Base-by-base conservation (phyloP, 768 basidiomycete genomes). In the Phlebiopsis gigantea region DNA sequence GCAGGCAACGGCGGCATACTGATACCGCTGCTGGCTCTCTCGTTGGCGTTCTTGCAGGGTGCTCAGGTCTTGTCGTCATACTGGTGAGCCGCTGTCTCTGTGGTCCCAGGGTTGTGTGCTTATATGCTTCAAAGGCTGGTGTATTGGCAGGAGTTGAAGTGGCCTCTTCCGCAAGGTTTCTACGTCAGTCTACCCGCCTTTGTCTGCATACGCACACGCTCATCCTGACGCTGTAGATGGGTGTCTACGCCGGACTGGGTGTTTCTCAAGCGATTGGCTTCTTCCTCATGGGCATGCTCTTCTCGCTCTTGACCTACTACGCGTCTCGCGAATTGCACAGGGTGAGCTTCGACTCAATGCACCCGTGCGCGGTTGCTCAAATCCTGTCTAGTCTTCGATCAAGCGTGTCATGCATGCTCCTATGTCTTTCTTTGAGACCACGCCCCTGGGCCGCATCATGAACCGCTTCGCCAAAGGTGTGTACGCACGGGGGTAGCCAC, bases 341-440 rank as follows among this genome's bases (percentile, higher is more conserved):
- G 57, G 84, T 39, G 8, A 39, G 44, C 29, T 77, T 62, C 1
- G 12, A 2, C 19, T n/a, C 6, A n/a, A 7, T 41, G 1, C 2
- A 42, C 7, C 8, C 31, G 6, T 45, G 15, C 29, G 14, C 21
- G 31, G 19, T n/a, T 8, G 51, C 21, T 26, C 51, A 26, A 46
- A 15, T 2, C 28, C 26, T 24, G 34, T 12, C 34, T 10, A 15
- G 34, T 39, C 8, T 26, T 55, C 61, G 86, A 80, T 90, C 54
- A 71, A 75, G 7, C 81, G 85, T 21, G 80, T 93, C 47, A 81
- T 95, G 79, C 81, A 85, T 66, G 90, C 91, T 0, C 92, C 92
- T 0, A 93, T 91, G 86, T 84, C 83, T 6, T 94, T 93, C 74
- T 95, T 93, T 66, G 93, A 95, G 66, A 93, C 86, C 1, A 90